Evolutionary conservation across 306 rosid genomes (phyloP).

Genomic region (Vigna mungo): DNA sequence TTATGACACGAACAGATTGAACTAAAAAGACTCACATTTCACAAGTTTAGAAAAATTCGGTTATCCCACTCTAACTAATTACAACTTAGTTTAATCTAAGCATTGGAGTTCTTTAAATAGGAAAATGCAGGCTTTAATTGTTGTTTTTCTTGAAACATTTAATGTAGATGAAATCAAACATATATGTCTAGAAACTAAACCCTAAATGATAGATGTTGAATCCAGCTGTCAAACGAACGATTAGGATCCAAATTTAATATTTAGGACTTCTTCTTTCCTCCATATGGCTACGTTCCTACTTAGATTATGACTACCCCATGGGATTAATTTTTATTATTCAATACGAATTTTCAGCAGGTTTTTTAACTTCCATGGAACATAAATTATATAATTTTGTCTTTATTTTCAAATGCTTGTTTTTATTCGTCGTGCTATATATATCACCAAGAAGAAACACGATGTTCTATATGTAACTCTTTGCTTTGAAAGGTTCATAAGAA

Average conservation of each 20-base stretch:
- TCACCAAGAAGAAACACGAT: conserved; percentile 28
- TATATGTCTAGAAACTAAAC: neutral
- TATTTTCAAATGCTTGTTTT: neutral
- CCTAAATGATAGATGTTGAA: neutral
- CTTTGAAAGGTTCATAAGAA: neutral
- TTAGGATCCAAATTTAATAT: conserved; percentile 15
- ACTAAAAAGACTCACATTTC: no score
- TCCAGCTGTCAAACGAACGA: neutral
- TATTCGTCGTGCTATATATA: conserved; percentile 20
- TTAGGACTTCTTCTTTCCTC: conserved; percentile 26
- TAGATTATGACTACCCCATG: neutral
- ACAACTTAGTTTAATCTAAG: no score
- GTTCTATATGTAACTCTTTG: neutral
- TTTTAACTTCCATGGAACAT: neutral
- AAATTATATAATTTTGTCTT: conserved; percentile 25
- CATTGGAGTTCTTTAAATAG: no score
- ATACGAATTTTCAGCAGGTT: neutral
- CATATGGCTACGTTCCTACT: conserved; percentile 46
- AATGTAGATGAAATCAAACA: neutral
- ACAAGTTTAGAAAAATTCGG: no score
- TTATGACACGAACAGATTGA: no score
- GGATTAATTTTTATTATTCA: neutral
- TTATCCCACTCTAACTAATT: no score
- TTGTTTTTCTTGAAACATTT: neutral
- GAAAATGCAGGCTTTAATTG: neutral